phyloP scores from a whole-genome alignment of 2,329 filamentous ascomycete species.

The Conoideocrella luteorostrata region DNA sequence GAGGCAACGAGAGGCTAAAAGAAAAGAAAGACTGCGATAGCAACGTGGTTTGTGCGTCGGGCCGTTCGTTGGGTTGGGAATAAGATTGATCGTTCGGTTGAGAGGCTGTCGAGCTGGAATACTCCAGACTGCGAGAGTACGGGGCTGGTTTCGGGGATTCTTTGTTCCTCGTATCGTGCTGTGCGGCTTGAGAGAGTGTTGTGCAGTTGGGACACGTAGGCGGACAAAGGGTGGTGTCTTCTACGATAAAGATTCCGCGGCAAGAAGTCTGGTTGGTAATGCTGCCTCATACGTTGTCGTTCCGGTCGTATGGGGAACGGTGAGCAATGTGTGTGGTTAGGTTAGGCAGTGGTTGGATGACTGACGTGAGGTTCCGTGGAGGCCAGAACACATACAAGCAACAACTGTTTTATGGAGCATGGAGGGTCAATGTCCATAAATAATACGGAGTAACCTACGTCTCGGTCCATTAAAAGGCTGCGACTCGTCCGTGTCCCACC shows the following conservation, averaged over 20 bases:
- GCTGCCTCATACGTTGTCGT: background rate
- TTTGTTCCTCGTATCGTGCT: background rate
- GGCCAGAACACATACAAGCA: no score
- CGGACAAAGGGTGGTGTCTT: background rate
- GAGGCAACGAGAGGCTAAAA: background rate
- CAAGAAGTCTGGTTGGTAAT: background rate
- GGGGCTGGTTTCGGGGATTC: constrained; percentile 1
- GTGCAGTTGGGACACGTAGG: background rate
- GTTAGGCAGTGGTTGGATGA: constrained; percentile 5
- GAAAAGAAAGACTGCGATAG: background rate
- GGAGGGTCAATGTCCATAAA: background rate
- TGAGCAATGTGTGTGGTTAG: background rate
- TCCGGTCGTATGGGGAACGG: no score
- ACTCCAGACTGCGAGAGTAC: background rate
- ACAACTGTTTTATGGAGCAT: background rate
- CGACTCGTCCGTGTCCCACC: no score
- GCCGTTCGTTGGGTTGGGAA: constrained; percentile 3
- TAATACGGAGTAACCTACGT: no score
- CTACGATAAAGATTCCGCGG: background rate
- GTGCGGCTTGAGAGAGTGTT: background rate
- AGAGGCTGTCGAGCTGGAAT: background rate
- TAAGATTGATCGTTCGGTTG: constrained; percentile 2
- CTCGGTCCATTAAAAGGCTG: no score
- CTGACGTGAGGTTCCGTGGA: constrained; percentile 6
- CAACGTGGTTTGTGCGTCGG: constrained; percentile 2